Percentiles rank a stretch among this genome's conserved stretches.
These are phyloP conservation scores for Astrephomene gubernaculifera DNA, from an alignment of 139 green algal genomes.

Conservation along the genomic window DNA sequence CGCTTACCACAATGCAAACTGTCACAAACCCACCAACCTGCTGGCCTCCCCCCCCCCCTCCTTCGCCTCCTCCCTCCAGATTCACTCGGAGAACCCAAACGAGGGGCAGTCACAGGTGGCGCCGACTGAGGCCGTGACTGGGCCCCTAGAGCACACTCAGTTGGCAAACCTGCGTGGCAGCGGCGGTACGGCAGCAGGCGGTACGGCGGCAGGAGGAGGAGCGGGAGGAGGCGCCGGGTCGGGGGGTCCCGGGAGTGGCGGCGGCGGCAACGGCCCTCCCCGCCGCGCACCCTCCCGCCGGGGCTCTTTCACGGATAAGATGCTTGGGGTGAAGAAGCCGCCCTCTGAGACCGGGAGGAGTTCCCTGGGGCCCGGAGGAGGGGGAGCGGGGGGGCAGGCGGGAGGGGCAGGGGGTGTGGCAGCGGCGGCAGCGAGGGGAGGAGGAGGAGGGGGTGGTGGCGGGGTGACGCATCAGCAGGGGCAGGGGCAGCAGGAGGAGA, in stretches of 20 bases:
- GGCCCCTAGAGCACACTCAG: slow-evolving; percentile 15
- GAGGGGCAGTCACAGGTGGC: slow-evolving; percentile 38
- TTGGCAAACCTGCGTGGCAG: slow-evolving; percentile 2
- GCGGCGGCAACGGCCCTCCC: background rate
- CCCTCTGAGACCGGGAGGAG: slow-evolving; percentile 16
- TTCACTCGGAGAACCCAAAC: slow-evolving; percentile 37
- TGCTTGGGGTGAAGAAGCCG: slow-evolving; percentile 36
- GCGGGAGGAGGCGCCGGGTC: too few relatives aligned
- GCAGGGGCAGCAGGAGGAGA: background rate
- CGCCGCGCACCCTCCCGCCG: slow-evolving; percentile 36
- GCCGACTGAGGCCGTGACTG: slow-evolving; percentile 37
- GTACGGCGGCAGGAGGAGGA: too few relatives aligned
- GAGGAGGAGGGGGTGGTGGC: background rate
- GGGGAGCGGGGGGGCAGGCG: background rate
- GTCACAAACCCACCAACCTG: too few relatives aligned
- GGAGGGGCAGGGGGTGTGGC: background rate
- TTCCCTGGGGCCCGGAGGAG: background rate
- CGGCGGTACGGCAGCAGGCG: background rate
- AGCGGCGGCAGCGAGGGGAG: background rate
- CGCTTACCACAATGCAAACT: too few relatives aligned
- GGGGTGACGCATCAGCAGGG: background rate
- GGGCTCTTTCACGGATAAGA: slow-evolving; percentile 44
- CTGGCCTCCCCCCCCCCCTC: background rate
- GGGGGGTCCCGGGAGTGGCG: background rate
- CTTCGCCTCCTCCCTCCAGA: background rate